Evolutionary conservation across 177 flowering plant species (phyloP).

Genomic region (Vitis hybrid): DNA sequence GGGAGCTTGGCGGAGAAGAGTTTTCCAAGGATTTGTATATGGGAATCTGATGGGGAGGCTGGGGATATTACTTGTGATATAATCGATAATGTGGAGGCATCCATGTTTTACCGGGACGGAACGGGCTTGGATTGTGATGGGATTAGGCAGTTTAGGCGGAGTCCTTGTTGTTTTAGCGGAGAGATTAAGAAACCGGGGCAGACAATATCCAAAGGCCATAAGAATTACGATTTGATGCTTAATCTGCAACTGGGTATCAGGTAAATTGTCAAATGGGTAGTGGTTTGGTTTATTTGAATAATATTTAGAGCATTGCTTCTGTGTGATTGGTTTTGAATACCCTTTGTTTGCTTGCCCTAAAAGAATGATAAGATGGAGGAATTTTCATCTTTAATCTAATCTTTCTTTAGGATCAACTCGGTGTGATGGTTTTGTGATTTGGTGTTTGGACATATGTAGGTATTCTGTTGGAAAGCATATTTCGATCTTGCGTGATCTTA

Average conservation of each 20-base stretch:
- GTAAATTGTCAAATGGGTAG: conserved; percentile 26
- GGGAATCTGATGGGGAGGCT: conserved; percentile 87
- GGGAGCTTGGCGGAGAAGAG: conserved; percentile 48
- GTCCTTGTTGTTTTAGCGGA: conserved; percentile 55
- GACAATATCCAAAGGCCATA: conserved; percentile 75
- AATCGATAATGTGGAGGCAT: conserved; percentile 76
- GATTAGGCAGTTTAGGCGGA: conserved; percentile 36
- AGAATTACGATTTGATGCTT: conserved; percentile 81
- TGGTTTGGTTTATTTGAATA: not conserved
- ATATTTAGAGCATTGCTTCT: not conserved
- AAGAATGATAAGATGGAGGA: too few relatives aligned
- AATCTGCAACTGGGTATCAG: conserved; percentile 80
- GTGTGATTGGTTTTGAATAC: not conserved
- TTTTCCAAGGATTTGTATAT: conserved; percentile 81
- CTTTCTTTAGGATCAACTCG: not conserved
- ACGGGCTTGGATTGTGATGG: conserved; percentile 34
- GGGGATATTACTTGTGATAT: conserved; percentile 92
- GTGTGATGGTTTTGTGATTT: not conserved
- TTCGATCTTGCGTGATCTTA: conserved; percentile 45
- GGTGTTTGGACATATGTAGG: conserved; percentile 22
- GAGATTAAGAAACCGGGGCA: conserved; percentile 72
- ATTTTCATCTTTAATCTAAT: too few relatives aligned
- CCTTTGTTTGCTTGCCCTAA: too few relatives aligned
- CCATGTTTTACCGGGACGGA: conserved; percentile 64
- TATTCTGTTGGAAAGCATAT: conserved; percentile 75